Evolutionary conservation across 345 rosid genomes (phyloP), one percentile per base, ranked within the genome.

Genomic region (Clarkia xantiana): DNA sequence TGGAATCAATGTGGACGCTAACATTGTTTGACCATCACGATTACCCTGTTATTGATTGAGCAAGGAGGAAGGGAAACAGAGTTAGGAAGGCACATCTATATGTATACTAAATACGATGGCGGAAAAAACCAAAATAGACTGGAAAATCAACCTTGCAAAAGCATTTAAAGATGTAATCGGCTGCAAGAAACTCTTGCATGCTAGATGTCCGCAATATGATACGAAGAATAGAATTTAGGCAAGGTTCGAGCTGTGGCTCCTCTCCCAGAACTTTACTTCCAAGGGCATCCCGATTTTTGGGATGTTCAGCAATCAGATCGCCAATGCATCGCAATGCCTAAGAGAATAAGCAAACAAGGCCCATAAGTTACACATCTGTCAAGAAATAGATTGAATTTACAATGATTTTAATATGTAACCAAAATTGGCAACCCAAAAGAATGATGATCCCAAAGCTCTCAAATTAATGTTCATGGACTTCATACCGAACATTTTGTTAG

Each of bases 211-310:
- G 75, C 67, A 91, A 64, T 67, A 82, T 87, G 63, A 91, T 87
- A 20, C 96, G 75, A 52, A 91, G 90, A 57, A 91, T 75, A 57
- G 94, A 87, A 74, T 82, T 91, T 73, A 91, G 67, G 60, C 94
- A 94, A 69, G 90, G 84, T 67, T 91, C 96, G 52, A 67, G 80
- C 72, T 84, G 99, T 48, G 76, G 76, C 54, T 76, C 82, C 69
- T 86, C 96, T 49, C 96, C 99, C 52, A 87, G 86, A 67, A 84
- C 77, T 81, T 91, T 87, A 70, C 86, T 84, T 47, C 76, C 78
- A 62, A 91, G 86, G 52, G 71, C 75, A 53, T 84, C 96, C 55
- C 68, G 76, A 64, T 84, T 86, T 71, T 78, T 80, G 40, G 87
- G 73, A 77, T 78, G 78, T 52, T 77, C 85, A 66, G 68, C 68